Evolutionary conservation across 2,329 filamentous ascomycete species (phyloP), one percentile per base, ranked within the genome.

Genomic region (Talaromyces atroroseus): DNA sequence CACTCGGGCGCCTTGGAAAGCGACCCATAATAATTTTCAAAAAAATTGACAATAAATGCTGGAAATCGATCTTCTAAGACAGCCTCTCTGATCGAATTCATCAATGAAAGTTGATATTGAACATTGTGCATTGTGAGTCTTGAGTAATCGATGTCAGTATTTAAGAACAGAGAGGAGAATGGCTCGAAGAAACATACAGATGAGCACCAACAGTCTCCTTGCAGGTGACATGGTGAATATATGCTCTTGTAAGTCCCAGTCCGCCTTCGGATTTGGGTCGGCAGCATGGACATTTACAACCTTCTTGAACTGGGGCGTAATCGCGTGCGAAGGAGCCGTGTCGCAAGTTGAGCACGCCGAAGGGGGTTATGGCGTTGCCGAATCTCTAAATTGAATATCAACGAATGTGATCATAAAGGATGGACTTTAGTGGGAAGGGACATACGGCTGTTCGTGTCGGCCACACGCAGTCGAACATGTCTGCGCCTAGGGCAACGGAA

Each of bases 391-490:
- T 62, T 2, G 16, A 5, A 36, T 7, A 10, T 32, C 11, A 36
- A 2, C 16, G 5, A 38, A 23, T 12, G 18, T 24, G 5, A 38
- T 5, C 14, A 49, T 32, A 23, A 32, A 38, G 6, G 32, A n/a
- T 44, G 12, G 26, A n/a, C n/a, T n/a, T n/a, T n/a, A n/a, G n/a
- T n/a, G n/a, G 11, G 42, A 36, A 34, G 36, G 32, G 14, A 68
- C 79, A 68, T 74, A 84, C 82, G 7, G 94, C 94, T 36, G 94
- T 99, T 54, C 94, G 82, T 4, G 94, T 97, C 1, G 94, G 95
- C 94, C 94, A 99, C 6, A 99, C 94, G 68, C 95, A 99, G 74
- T 99, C 94, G 70, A 99, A 99, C 94, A 99, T 99, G 74, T 99
- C 94, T 49, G 94, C 94, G 3, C 94, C 94, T 0, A 99, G 80